Evolutionary conservation across 176 grass and related monocot species (phyloP), one percentile per base, ranked within the genome.

Genomic region (Oryza australiensis): DNA sequence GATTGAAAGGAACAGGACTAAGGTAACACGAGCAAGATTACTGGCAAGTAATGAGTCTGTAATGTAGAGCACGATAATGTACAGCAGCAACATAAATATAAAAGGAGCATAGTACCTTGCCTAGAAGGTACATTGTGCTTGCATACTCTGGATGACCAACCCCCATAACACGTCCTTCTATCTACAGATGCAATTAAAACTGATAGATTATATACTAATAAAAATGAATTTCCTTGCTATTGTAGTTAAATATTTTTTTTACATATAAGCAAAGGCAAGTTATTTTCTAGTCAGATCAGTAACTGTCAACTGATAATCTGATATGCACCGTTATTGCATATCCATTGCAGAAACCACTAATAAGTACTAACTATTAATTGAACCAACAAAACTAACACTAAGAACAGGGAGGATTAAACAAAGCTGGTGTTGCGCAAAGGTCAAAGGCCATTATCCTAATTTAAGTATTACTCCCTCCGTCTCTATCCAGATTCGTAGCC

Each of bases 121-220:
- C 95, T 42, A 98, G 88, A 87, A 88, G 88, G 84, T 93, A 89
- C 88, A 98, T 86, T 78, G 95, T 95, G 57, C 73, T 83, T 80
- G 95, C 79, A 91, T 95, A 98, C 12, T 98, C 92, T 80, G 79
- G 78, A 69, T 98, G 80, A 53, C 83, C 87, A 57, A 86, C 12
- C 37, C 92, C 92, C 85, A 98, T 67, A 85, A 93, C 90, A 65
- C 87, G 82, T 45, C 90, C 92, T 82, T 98, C 83, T 74, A 98
- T 90, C 95, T 98, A 78, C 71, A 89, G 62, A 88, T 38, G 40
- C 35, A 80, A 80, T 72, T 62, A 67, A 51, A 82, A 43, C 16
- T 33, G 37, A 85, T 27, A 46, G 66, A 73, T 62, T 55, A 20
- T 53, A 79, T 66, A 83, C 7, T 29, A 65, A 23, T 24, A 71